Conservation (phyloP, 2,329 filamentous ascomycete species). For the Colletotrichum tropicale region DNA sequence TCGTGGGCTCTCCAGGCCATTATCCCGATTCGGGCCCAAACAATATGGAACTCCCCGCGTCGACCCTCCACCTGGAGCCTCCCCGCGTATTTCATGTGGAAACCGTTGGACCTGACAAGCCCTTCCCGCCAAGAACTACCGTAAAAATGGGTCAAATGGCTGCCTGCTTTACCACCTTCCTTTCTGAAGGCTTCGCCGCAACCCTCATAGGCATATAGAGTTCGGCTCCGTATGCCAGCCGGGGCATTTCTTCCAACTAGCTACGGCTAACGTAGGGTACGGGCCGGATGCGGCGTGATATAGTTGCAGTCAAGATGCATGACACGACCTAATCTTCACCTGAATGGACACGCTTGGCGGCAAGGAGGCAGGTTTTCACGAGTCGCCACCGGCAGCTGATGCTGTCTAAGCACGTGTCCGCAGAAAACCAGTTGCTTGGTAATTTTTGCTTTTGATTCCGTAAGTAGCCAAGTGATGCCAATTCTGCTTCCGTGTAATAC, state of each 20-base stretch:
- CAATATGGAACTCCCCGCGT: neutral
- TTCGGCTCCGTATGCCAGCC: neutral
- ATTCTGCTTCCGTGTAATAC: neutral
- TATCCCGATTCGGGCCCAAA: neutral
- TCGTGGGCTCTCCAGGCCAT: neutral
- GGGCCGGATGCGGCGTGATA: neutral
- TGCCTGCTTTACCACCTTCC: neutral
- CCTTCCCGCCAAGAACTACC: slow-evolving; percentile 6
- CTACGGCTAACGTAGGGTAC: neutral
- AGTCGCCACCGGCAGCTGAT: neutral
- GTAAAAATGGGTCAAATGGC: neutral
- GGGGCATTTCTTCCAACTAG: neutral
- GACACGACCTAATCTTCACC: neutral
- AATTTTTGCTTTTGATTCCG: neutral
- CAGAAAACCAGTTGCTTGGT: neutral
- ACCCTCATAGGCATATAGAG: neutral
- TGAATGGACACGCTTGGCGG: neutral
- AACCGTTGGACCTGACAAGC: neutral
- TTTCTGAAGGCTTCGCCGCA: neutral
- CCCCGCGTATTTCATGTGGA: neutral
- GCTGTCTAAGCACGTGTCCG: neutral
- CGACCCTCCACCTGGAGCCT: neutral
- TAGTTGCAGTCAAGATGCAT: neutral
- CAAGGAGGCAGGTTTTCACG: neutral
- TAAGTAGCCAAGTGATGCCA: neutral